phyloP scores from a whole-genome alignment of 306 rosid species.

The Quercus rubra region DNA sequence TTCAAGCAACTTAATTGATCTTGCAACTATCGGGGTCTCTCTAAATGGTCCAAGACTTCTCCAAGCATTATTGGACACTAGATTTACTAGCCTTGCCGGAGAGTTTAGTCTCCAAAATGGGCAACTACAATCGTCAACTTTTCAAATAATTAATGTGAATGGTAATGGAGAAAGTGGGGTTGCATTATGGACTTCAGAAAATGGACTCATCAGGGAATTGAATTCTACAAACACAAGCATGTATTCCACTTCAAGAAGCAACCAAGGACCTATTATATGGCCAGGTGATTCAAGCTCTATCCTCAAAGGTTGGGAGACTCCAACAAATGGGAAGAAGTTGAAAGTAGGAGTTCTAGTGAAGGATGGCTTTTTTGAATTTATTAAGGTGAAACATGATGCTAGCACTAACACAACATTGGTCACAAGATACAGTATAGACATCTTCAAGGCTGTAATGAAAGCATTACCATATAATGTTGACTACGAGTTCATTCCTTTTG shows the following conservation, averaged over 20 bases:
- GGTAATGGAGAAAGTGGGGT: constrained; percentile 9
- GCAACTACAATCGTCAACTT: constrained; percentile 25
- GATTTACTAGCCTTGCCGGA: constrained; percentile 44
- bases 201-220: neutral
- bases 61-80: constrained; percentile 11
- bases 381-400: constrained; percentile 1
- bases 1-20: neutral
- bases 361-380: constrained; percentile 18
- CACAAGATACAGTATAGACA: constrained; percentile 29
- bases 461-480: constrained; percentile 24
- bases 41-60: constrained; percentile 15
- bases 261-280: constrained; percentile 34
- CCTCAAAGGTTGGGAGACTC: constrained; percentile 43
- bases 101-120: constrained; percentile 34
- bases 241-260: neutral
- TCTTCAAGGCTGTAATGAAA: constrained; percentile 22
- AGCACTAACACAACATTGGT: neutral
- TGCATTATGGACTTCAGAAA: constrained; percentile 13
- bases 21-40: neutral
- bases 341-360: constrained; percentile 39
- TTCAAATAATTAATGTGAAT: constrained; percentile 37
- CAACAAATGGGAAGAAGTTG: constrained; percentile 15
- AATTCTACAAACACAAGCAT: neutral
- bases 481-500: constrained; percentile 28
- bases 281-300: constrained; percentile 26